Percentiles rank a stretch among this genome's conserved stretches.
phyloP scores from a whole-genome alignment of 2,329 filamentous ascomycete genomes.

The Fusarium luffae region DNA sequence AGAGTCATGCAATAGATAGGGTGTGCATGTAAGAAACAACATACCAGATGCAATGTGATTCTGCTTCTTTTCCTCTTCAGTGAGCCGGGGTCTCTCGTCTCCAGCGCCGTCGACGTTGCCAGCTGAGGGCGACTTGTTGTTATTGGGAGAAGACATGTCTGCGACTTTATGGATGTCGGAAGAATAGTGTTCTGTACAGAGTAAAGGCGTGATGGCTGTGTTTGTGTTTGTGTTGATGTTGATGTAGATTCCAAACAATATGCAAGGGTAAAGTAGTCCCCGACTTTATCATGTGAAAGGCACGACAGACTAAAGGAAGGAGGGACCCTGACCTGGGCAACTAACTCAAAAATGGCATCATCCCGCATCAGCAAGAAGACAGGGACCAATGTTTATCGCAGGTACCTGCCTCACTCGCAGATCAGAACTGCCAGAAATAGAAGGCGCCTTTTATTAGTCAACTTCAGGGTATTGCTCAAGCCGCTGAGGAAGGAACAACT shows the following conservation, averaged over 20 bases:
- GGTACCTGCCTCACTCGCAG: background rate
- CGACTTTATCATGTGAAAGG: conserved; percentile 48
- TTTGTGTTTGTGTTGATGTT: background rate
- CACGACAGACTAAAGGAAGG: conserved; percentile 16
- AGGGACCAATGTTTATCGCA: background rate
- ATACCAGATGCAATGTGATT: conserved; percentile 66
- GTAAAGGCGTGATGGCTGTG: background rate
- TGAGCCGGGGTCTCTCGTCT: conserved; percentile 63
- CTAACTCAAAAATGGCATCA: background rate
- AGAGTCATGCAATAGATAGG: background rate
- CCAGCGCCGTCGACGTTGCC: conserved; percentile 40
- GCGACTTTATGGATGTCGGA: background rate
- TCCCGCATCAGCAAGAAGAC: background rate
- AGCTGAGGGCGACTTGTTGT: conserved; percentile 44
- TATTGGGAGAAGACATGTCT: conserved; percentile 47
- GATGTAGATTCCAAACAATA: conserved; percentile 34
- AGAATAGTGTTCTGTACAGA: background rate
- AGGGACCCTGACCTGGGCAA: conserved; percentile 32
- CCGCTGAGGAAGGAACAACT: background rate
- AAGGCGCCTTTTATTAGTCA: background rate
- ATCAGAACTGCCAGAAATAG: background rate
- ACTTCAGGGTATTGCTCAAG: background rate
- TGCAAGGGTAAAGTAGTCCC: conserved; percentile 48
- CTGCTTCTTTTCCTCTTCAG: conserved; percentile 66
- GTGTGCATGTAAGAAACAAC: conserved; percentile 11